Base-by-base conservation (phyloP, 2,329 filamentous ascomycete species). In the Didymella arachidicola region DNA sequence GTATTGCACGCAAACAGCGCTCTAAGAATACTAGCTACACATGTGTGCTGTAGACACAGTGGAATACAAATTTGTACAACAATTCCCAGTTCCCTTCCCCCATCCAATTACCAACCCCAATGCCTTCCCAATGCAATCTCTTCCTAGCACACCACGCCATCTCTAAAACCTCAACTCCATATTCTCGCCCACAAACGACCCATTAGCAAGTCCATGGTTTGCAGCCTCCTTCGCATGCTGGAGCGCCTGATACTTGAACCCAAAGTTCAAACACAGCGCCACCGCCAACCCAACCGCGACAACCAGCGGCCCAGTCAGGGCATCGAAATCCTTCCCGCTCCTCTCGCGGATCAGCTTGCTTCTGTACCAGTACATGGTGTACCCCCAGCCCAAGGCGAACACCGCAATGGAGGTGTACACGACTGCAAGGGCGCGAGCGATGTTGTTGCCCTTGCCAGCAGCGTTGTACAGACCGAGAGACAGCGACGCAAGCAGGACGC, bases 261-360 rank as follows among this genome's bases (percentile, higher is more conserved):
- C 85, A 80, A 98, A 96, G 76, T 99, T 99, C 68, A 97, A 75
- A 59, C 92, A 82, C 72, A 99, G 78, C 7, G 93, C 93, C 48
- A 89, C 72, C 62, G 91, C 89, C 73, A 99, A 76, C 3, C 93
- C 91, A 36, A 89, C 78, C 71, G 91, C 95, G 42, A 98, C 89
- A 8, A 96, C 83, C 54, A 97, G 79, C 0, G 95, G 95, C 0
- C 95, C 95, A 59, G 92, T 78, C 71, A 94, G 81, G 68, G 93
- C 95, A 77, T 99, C 94, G 77, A 99, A 96, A 69, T 98, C 93
- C 77, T 90, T 94, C 10, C 92, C 93, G 71, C 92, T 97, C 64
- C 95, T 83, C 76, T 92, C 87, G 38, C 89, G 77, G 72, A 99
- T 99, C 83, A 98, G 87, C 53, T 81, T 84, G 59, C 89, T 85